Percentiles rank a stretch among this genome's conserved stretches.
These are phyloP conservation scores for Fereydounia khargensis DNA, from an alignment of 1,284 basidiomycete genomes.

Conservation along the genomic window DNA sequence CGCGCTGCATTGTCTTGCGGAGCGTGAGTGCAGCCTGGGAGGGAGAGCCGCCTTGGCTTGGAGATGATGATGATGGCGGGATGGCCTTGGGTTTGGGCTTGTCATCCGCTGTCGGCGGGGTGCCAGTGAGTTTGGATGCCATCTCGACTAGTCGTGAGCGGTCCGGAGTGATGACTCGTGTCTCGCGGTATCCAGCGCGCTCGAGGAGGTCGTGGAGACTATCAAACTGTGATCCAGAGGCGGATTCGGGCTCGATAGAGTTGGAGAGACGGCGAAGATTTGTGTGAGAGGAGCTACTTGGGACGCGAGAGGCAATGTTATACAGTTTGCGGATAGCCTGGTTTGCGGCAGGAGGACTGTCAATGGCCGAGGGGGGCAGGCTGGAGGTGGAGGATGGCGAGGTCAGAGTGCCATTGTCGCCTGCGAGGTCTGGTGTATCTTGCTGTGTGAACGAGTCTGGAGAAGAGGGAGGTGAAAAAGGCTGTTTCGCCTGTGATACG, in stretches of 20 bases:
- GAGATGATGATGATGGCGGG: not conserved
- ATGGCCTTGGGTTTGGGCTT: not conserved
- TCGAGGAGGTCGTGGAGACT: constrained; percentile 51
- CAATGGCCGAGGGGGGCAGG: not conserved
- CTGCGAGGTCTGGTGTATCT: not conserved
- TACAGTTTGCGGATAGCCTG: not conserved
- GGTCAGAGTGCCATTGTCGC: not conserved
- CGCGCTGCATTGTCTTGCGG: not conserved
- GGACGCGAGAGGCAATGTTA: not conserved
- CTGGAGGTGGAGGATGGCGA: not conserved
- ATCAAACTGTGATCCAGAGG: constrained; percentile 41
- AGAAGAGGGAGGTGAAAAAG: not conserved
- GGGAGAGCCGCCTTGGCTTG: not conserved
- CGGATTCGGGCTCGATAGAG: no score
- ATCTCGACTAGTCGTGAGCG: constrained; percentile 15
- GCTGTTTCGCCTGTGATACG: not conserved
- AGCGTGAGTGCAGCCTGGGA: not conserved
- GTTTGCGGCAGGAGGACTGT: not conserved
- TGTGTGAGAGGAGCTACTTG: no score
- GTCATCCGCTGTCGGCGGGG: constrained; percentile 7
- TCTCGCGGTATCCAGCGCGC: constrained; percentile 53
- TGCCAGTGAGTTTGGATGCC: constrained; percentile 17
- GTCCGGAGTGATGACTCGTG: constrained; percentile 48
- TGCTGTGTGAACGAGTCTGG: not conserved
- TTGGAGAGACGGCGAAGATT: no score